Evolutionary conservation across 805 yeast species (phyloP), one percentile per base, ranked within the genome.

Genomic region (Cyberlindnera nakhonratchasimensis): DNA sequence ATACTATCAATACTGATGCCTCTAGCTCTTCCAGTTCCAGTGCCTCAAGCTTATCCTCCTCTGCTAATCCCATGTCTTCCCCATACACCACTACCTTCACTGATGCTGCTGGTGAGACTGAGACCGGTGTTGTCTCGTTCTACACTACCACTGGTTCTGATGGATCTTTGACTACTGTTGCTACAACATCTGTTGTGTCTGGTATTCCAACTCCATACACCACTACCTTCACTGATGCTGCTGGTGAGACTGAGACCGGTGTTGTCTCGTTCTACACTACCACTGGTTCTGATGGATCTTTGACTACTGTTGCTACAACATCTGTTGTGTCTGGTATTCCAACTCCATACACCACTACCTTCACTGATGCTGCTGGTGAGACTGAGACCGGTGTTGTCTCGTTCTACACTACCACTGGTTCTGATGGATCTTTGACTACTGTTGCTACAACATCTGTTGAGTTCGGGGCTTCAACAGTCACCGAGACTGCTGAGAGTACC

Each of bases 291-390:
- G 18, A 20, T 17, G 40, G 34, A 11, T 24, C 14, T 18, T 16
- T 29, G 19, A 9, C 22, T 17, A 37, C 40, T 37, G 40, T 10
- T 29, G 22, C 22, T 17, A 37, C 40, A 6, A 37, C 40, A 8
- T 19, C 19, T 25, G 28, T 10, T 5, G 37, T 24, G 36, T 7
- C 29, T 21, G 25, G 16, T 16, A 22, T 16, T 19, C 29, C 42
- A 26, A 17, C 40, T 23, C 29, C 36, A 13, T 42, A 45, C 41
- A 39, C 43, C 18, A 45, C 48, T 19, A 41, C 45, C 5, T 41
- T 22, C 43, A 32, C 43, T 12, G 38, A 37, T 13, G 20, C 43
- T 30, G 31, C 23, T 28, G 45, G 45, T 18, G 31, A 19, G 24
- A 17, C 34, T 4, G 42, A 24, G 30, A 39, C 42, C 23, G 43